Evolutionary conservation across 108 stramenopile species (phyloP), one percentile per base, ranked within the genome.

Genomic region (Pseudonitzschia delicatissima): DNA sequence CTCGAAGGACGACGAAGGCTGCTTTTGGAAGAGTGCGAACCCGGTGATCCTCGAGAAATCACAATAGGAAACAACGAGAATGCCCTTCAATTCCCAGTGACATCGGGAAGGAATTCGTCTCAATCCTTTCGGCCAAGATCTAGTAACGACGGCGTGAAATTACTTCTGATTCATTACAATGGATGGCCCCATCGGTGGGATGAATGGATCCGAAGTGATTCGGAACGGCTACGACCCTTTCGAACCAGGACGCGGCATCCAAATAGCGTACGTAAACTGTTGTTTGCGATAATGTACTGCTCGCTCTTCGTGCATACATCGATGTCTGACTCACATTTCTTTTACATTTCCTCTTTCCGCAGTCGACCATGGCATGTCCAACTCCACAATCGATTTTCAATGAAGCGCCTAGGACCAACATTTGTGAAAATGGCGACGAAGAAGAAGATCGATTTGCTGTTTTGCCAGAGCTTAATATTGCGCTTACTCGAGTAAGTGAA

Each of bases 181-280:
- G 98, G 98, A 32, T 99, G 98, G 98, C 97, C 98, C 1, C 78
- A 86, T 35, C 87, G 97, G 12, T 99, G 98, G 98, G 97, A 99
- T 80, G 98, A 99, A 77, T 97, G 94, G 94, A 87, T 96, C 36
- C 71, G 91, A 2, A 82, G 81, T 49, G 95, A 96, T 75, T 91
- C 89, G 23, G 85, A 81, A 45, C 73, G 95, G n/a, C 75, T 96
- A 29, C 79, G 91, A 26, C 95, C 91, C 4, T 96, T 96, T 73
- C 83, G 95, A 23, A 90, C 89, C 11, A 67, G 90, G 31, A 93
- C 92, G 1, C 71, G 88, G 4, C 95, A 96, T 44, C 76, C 80
- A 6, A 70, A 52, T 34, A 58, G 57, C 44, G 80, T 73, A 49
- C 44, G 66, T 74, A 4, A 23, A 15, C 8, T 27, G 17, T 17